Evolutionary conservation across 148 eudicot genomes (phyloP).

Genomic region (Vaccinium vitisidaea): DNA sequence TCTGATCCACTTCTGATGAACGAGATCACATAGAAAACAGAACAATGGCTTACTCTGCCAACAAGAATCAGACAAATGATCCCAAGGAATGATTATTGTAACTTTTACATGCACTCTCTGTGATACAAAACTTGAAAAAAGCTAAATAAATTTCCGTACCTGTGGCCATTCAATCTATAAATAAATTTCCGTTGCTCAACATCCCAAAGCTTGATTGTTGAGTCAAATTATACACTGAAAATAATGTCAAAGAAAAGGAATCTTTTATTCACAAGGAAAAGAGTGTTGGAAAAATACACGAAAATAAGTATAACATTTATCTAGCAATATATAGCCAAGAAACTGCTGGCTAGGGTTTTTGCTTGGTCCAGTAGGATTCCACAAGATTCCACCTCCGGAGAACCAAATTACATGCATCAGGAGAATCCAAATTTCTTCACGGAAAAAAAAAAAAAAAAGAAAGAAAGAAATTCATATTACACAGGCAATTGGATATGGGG

Average conservation of each 20-base stretch:
- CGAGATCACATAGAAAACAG: background rate
- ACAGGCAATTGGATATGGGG: background rate
- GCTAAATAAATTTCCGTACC: conserved; percentile 26
- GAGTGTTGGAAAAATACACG: background rate
- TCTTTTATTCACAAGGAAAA: background rate
- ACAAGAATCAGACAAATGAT: background rate
- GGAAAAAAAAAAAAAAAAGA: no score
- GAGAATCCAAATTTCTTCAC: no score
- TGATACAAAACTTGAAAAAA: background rate
- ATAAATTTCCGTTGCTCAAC: conserved; percentile 48
- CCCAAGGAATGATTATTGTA: background rate
- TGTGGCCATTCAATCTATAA: conserved; percentile 66
- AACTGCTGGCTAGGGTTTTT: conserved; percentile 59
- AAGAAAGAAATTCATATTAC: background rate
- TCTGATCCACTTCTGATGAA: background rate
- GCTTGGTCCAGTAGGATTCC: conserved; percentile 59
- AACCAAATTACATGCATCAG: background rate
- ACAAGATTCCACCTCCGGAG: conserved; percentile 84
- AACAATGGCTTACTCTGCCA: background rate
- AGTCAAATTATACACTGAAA: conserved; percentile 63
- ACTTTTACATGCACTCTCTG: background rate
- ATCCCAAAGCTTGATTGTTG: conserved; percentile 61
- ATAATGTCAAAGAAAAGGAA: background rate
- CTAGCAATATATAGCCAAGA: background rate
- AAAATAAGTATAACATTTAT: background rate